A percentile compares a stretch with the other conserved stretches of the same genome.
Conservation (phyloP, 2,329 filamentous ascomycete species). For the Colletotrichum cordylinicola region DNA sequence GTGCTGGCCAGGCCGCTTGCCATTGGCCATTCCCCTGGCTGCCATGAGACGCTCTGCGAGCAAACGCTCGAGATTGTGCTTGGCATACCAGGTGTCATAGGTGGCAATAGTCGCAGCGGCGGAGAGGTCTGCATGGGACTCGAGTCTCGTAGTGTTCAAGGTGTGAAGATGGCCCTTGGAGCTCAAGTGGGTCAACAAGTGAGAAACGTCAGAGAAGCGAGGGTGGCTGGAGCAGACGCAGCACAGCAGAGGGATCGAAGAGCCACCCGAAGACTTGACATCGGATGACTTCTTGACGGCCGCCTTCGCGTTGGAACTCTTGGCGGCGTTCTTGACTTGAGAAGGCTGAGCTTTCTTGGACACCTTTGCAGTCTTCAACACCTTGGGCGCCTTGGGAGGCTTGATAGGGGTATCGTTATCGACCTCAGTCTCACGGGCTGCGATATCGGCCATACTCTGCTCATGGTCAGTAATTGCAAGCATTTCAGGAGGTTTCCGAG, state of each 20-base stretch:
- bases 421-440: background rate
- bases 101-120: constrained; percentile 66
- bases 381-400: background rate
- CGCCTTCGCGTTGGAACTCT: constrained; percentile 21
- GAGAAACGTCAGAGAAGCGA: constrained; percentile 87
- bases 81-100: constrained; percentile 81
- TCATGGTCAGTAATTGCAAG: constrained; percentile 13
- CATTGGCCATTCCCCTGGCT: constrained; percentile 73
- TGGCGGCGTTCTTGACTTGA: background rate
- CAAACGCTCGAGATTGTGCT: constrained; percentile 72
- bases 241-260: constrained; percentile 74
- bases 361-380: background rate
- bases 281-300: constrained; percentile 22
- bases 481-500: background rate
- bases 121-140: constrained; percentile 69
- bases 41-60: constrained; percentile 79
- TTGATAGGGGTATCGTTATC: background rate
- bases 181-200: constrained; percentile 88
- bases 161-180: constrained; percentile 92
- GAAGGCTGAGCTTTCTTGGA: background rate
- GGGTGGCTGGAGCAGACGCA: constrained; percentile 82
- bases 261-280: constrained; percentile 9
- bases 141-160: constrained; percentile 82
- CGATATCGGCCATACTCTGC: constrained; percentile 42
- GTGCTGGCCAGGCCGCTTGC: constrained; percentile 33